Evolutionary conservation across 192 early-diverging fungal species (phyloP), one percentile per base, ranked within the genome.

Genomic region (Entomortierella beljakovae): DNA sequence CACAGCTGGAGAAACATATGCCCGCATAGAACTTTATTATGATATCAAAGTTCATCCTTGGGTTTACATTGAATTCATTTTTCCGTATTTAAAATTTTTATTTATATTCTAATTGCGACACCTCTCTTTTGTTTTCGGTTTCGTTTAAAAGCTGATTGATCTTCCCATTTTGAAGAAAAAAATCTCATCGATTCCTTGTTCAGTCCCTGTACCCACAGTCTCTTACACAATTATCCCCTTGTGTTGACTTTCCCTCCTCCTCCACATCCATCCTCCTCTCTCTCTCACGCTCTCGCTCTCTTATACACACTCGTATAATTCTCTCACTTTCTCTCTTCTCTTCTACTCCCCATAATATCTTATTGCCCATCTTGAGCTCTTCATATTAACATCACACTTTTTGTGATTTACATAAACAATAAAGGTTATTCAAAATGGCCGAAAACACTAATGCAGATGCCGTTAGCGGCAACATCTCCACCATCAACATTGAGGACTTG

Each of bases 401-500:
- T 38, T 38, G 37, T 38, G 37, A 38, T n/a, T n/a, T n/a, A n/a
- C n/a, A n/a, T 35, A 66, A 28, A 23, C 64, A 51, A 52, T 46
- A 25, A 43, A 31, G 33, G 11, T 29, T 33, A 25, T 37, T 20
- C 35, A 28, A 38, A 38, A 55, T 61, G 20, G 49, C 62, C n/a
- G 3, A 49, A 3, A 50, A 31, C 50, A 53, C 61, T 46, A 48
- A 60, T 23, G 48, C 62, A 28, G 54, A 63, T 7, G 38, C 70
- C 18, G 68, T 87, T 29, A 83, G 86, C 42, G 73, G 62, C 60
- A 86, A 88, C 72, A 77, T 86, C 25, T 84, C 79, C 62, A 88
- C 87, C 13, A 80, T 93, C 80, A 88, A 88, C 35, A 88, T 89
- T 26, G 82, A 90, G 64, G 91, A 93, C 77, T 86, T 93, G 49